phyloP scores from a whole-genome alignment of 2,329 filamentous ascomycete species.

The Fusarium nodosum region DNA sequence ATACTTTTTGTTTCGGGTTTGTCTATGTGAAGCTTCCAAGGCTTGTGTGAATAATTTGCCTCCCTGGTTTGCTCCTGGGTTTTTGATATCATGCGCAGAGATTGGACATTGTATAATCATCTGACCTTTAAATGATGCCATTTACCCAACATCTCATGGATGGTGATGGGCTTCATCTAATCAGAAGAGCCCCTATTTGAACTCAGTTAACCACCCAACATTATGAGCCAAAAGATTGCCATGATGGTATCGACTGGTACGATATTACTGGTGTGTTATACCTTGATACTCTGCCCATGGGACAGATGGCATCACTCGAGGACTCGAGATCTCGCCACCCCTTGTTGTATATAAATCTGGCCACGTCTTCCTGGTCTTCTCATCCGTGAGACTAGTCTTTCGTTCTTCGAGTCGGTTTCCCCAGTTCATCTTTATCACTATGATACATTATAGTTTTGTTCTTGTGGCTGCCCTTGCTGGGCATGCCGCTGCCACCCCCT shows the following conservation, averaged over 20 bases:
- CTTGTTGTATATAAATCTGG: constrained; percentile 13
- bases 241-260: not conserved
- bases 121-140: not conserved
- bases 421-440: not conserved
- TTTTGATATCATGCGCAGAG: not conserved
- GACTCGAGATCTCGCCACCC: not conserved
- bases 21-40: constrained; percentile 2
- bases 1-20: constrained; percentile 1
- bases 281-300: not conserved
- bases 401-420: not conserved
- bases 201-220: not conserved
- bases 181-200: not conserved
- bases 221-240: constrained; percentile 1
- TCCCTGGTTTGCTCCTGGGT: not conserved
- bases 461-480: constrained; percentile 22
- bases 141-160: not conserved
- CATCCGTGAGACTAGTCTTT: not conserved
- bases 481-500: constrained; percentile 15
- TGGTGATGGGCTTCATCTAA: constrained; percentile 1
- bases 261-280: constrained; percentile 1
- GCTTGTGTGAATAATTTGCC: not conserved
- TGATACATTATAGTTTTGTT: constrained; percentile 21
- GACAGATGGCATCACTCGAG: not conserved
- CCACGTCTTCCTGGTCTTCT: not conserved
- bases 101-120: not conserved